These are phyloP conservation scores for Geotrichum australiense DNA, from an alignment of 1,139 yeast genomes.

Conservation along the genomic window DNA sequence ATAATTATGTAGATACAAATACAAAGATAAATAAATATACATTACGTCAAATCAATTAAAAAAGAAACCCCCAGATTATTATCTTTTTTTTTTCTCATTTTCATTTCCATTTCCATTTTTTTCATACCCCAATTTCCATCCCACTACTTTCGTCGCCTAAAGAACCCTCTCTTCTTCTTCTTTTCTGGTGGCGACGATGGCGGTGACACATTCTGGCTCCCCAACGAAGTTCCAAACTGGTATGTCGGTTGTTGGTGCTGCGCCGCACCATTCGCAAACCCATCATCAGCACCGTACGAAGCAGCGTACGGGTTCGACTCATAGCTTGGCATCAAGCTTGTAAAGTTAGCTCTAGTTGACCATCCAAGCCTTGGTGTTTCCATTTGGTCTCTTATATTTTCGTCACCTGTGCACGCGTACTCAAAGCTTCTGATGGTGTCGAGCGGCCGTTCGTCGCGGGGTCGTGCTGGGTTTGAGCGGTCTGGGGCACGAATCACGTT, in stretches of 20 bases:
- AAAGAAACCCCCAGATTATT: no score
- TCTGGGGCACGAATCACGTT: slow-evolving; percentile 68
- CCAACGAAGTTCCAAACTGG: slow-evolving; percentile 26
- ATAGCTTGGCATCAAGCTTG: slow-evolving; percentile 32
- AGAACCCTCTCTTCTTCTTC: slow-evolving; percentile 67
- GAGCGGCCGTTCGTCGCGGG: slow-evolving; percentile 89
- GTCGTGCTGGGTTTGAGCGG: slow-evolving; percentile 83
- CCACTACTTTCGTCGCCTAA: slow-evolving; percentile 60
- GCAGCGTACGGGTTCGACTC: slow-evolving; percentile 36
- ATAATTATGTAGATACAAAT: no score
- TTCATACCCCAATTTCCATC: no score
- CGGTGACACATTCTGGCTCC: slow-evolving; percentile 31
- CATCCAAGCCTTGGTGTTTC: slow-evolving; percentile 76
- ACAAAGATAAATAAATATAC: no score
- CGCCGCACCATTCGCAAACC: slow-evolving; percentile 53
- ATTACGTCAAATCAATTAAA: no score
- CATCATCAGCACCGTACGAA: slow-evolving; percentile 46
- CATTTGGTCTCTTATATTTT: slow-evolving; percentile 64
- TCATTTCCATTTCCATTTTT: no score
- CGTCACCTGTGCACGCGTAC: slow-evolving; percentile 86
- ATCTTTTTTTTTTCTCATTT: no score
- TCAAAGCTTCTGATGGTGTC: slow-evolving; percentile 93
- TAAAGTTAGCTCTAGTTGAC: slow-evolving; percentile 57
- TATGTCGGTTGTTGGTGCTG: slow-evolving; percentile 48
- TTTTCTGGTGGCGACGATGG: slow-evolving; percentile 31